These are phyloP conservation scores for Leccinum sublutescens DNA, from an alignment of 768 basidiomycete genomes.

Conservation along the genomic window DNA sequence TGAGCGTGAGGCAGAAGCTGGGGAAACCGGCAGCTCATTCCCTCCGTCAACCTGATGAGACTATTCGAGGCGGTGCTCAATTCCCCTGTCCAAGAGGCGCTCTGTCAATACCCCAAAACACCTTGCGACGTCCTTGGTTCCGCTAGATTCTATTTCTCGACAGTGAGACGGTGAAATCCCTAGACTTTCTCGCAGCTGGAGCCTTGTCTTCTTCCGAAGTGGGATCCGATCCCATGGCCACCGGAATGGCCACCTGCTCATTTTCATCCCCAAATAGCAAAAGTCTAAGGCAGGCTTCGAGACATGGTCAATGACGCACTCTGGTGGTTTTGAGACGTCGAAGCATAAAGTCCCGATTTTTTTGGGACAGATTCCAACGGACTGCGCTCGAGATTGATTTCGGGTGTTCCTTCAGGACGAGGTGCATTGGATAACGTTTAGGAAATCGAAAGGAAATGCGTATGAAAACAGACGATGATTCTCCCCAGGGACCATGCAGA, in stretches of 20 bases:
- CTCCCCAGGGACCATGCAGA: slow-evolving; percentile 91
- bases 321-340: slow-evolving; percentile 71
- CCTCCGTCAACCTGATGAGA: slow-evolving; percentile 37
- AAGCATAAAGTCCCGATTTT: slow-evolving; percentile 74
- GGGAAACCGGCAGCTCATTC: slow-evolving; percentile 47
- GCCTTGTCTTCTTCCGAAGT: slow-evolving; percentile 69
- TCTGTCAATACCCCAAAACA: slow-evolving; percentile 56
- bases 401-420: slow-evolving; percentile 65
- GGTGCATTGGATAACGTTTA: slow-evolving; percentile 62
- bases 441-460: slow-evolving; percentile 90
- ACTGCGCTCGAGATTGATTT: slow-evolving; percentile 79
- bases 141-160: slow-evolving; percentile 65
- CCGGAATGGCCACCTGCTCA: slow-evolving; percentile 40
- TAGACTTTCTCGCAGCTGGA: slow-evolving; percentile 35
- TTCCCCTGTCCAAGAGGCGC: slow-evolving; percentile 53
- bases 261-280: slow-evolving; percentile 70
- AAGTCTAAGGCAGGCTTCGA: slow-evolving; percentile 82
- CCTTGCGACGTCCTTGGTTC: slow-evolving; percentile 87
- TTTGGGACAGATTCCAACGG: slow-evolving; percentile 75
- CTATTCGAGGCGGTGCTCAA: slow-evolving; percentile 68
- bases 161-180: slow-evolving; percentile 52
- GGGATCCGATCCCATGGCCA: slow-evolving; percentile 53
- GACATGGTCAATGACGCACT: slow-evolving; percentile 70
- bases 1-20: slow-evolving; percentile 30
- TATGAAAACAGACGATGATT: slow-evolving; percentile 77